Evolutionary conservation across 495 filamentous ascomycete species (phyloP).

Genomic region (Trichodelitschia bisporula): DNA sequence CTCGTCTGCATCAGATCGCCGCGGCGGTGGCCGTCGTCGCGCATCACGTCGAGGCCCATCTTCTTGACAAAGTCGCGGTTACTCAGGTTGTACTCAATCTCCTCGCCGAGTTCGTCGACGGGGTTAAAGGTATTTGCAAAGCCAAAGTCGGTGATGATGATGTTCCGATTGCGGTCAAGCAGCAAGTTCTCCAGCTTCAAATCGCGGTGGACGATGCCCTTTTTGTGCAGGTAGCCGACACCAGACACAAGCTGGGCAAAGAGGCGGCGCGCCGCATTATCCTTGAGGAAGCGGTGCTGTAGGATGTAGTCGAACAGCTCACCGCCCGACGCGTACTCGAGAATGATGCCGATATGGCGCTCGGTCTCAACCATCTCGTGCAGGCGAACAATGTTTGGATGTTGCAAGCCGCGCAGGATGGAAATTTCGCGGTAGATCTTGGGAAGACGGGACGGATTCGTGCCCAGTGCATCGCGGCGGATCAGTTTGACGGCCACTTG

Average conservation of each 20-base stretch:
- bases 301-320: constrained; percentile 97
- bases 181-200: constrained; percentile 93
- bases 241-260: constrained; percentile 95
- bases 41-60: constrained; percentile 40
- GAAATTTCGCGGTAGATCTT: constrained; percentile 95
- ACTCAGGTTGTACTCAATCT: constrained; percentile 66
- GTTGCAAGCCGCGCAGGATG: constrained; percentile 63
- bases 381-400: constrained; percentile 90
- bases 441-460: constrained; percentile 64
- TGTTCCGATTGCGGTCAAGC: constrained; percentile 88
- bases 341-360: constrained; percentile 86
- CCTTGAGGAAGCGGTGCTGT: constrained; percentile 87
- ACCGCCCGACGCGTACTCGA: constrained; percentile 93
- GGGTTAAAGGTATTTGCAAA: constrained; percentile 97
- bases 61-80: constrained; percentile 69
- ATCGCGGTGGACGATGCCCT: constrained; percentile 95
- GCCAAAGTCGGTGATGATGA: constrained; percentile 98
- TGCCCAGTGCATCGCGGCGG: constrained; percentile 62
- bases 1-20: constrained; percentile 65
- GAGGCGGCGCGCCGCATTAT: constrained; percentile 64
- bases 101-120: constrained; percentile 63
- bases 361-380: constrained; percentile 98
- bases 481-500: constrained; percentile 98
- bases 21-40: constrained; percentile 29
- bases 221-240: constrained; percentile 95